A percentile compares a stretch with the other conserved stretches of the same genome.
Conservation (phyloP, 2,329 filamentous ascomycete genomes). For the Colletotrichum cordylinicola region DNA sequence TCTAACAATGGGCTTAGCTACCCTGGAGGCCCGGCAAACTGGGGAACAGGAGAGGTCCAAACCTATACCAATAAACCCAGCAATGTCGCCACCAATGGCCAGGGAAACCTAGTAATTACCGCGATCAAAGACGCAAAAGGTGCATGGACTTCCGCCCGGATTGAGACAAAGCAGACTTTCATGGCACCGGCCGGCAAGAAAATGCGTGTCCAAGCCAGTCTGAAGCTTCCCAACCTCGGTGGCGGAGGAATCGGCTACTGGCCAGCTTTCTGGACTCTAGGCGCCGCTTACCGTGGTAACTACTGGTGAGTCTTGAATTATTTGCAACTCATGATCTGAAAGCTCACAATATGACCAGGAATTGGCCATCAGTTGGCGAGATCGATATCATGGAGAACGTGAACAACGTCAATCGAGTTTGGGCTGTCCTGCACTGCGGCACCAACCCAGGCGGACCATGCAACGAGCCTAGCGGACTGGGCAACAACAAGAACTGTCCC, state of each 20-base stretch:
- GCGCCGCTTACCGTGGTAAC: constrained; percentile 40
- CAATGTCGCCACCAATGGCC: constrained; percentile 56
- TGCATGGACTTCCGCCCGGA: constrained; percentile 49
- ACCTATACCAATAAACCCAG: constrained; percentile 44
- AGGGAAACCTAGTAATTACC: constrained; percentile 48
- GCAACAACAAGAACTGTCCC: constrained; percentile 15
- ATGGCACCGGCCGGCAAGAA: constrained; percentile 35
- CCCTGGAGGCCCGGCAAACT: constrained; percentile 46
- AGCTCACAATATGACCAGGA: constrained; percentile 44
- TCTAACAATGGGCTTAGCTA: constrained; percentile 32
- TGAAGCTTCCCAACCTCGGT: constrained; percentile 34
- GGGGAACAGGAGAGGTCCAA: constrained; percentile 55
- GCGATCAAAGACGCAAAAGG: constrained; percentile 42
- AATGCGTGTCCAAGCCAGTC: constrained; percentile 40
- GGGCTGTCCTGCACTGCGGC: constrained; percentile 60
- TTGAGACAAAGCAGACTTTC: constrained; percentile 44
- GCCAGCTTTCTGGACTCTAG: constrained; percentile 54
- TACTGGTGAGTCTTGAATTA: constrained; percentile 32
- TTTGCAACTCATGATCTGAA: constrained; percentile 54
- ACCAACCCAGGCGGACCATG: constrained; percentile 49
- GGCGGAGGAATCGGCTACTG: constrained; percentile 41
- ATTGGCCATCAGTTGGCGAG: constrained; percentile 51
- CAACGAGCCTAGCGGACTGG: constrained; percentile 54
- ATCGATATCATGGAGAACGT: constrained; percentile 70
- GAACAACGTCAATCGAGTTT: constrained; percentile 59